Evolutionary conservation across 768 basidiomycete genomes (phyloP).

Genomic region (Auricularia cornea): DNA sequence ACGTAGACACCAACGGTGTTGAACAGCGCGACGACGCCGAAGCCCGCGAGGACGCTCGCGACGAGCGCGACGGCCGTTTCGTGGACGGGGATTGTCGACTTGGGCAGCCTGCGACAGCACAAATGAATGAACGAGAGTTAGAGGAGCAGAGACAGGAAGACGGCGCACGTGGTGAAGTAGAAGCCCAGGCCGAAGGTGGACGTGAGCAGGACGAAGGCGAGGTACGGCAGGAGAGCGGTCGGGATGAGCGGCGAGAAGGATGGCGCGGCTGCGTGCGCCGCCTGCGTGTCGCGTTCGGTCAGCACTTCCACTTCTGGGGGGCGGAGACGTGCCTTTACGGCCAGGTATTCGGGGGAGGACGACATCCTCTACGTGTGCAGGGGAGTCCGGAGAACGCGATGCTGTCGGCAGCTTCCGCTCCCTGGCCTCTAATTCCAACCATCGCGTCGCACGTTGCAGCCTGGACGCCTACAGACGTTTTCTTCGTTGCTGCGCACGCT

Average conservation of each 20-base stretch:
- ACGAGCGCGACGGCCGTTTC: conserved; percentile 63
- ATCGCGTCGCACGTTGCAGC: too few relatives aligned
- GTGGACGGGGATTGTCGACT: conserved; percentile 52
- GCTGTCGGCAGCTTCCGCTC: too few relatives aligned
- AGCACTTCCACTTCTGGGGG: not conserved
- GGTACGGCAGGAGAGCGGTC: conserved; percentile 57
- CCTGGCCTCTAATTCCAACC: too few relatives aligned
- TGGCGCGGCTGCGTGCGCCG: conserved; percentile 56
- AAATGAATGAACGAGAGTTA: not conserved
- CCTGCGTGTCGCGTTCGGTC: conserved; percentile 24
- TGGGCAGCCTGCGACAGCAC: conserved; percentile 55
- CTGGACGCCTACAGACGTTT: too few relatives aligned
- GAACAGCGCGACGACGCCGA: conserved; percentile 85
- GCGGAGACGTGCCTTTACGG: not conserved
- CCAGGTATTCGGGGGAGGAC: not conserved
- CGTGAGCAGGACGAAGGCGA: conserved; percentile 65
- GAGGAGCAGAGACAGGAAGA: too few relatives aligned
- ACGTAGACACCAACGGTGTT: conserved; percentile 80
- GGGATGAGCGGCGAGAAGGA: conserved; percentile 65
- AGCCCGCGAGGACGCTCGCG: conserved; percentile 76
- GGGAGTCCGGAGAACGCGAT: too few relatives aligned
- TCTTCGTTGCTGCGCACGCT: too few relatives aligned
- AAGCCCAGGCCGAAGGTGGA: conserved; percentile 80
- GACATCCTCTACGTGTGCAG: not conserved
- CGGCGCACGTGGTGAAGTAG: conserved; percentile 68